These are phyloP conservation scores for Neofusicoccum sp. DNA, from an alignment of 2,329 filamentous ascomycete genomes.

Conservation along the genomic window DNA sequence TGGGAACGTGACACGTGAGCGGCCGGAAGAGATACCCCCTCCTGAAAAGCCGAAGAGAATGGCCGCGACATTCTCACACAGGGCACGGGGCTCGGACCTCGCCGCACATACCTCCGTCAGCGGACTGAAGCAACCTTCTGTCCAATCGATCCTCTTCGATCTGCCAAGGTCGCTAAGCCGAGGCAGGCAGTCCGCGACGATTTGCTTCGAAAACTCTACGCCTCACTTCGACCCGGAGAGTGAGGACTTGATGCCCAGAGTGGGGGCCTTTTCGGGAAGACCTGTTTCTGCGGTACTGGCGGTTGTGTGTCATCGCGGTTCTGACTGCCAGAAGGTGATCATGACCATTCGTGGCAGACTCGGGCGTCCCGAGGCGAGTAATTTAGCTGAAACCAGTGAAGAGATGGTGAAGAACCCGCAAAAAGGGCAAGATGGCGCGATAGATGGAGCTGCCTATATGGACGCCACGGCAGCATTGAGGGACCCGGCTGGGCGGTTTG, in stretches of 20 bases:
- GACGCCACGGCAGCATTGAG: neutral
- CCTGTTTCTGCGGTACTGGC: neutral
- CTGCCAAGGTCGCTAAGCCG: constrained; percentile 7
- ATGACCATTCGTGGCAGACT: neutral
- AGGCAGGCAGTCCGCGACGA: constrained; percentile 2
- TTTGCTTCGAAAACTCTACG: neutral
- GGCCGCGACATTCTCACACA: neutral
- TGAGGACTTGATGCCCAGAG: neutral
- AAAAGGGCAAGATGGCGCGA: neutral
- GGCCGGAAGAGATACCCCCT: neutral
- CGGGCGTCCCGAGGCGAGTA: neutral
- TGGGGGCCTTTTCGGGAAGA: neutral
- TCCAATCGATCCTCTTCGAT: constrained; percentile 12
- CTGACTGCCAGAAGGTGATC: neutral
- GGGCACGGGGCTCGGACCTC: neutral
- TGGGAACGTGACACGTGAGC: neutral
- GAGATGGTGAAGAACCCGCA: neutral
- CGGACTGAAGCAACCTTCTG: neutral
- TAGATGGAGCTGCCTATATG: neutral
- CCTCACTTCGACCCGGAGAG: neutral
- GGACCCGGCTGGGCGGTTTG: neutral
- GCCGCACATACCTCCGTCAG: neutral
- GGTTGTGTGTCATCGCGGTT: neutral
- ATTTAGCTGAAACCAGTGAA: neutral
- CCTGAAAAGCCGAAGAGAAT: neutral